Evolutionary conservation across 805 yeast genomes (phyloP).

Genomic region (Ogataea pilisensis): DNA sequence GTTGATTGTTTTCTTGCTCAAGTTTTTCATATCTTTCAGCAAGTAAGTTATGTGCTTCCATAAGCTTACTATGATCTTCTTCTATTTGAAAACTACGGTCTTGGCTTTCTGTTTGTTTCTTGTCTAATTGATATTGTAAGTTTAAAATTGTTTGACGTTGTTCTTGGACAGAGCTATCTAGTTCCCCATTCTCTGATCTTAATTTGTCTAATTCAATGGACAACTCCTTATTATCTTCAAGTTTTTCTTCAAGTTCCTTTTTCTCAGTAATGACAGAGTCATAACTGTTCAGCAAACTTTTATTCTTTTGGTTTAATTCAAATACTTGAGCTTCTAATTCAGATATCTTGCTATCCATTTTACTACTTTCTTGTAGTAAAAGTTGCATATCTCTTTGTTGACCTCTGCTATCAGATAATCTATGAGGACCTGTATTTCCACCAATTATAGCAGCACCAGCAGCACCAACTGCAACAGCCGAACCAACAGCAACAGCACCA

Average conservation of each 20-base stretch:
- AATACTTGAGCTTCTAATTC: slow-evolving; percentile 30
- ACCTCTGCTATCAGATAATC: slow-evolving; percentile 15
- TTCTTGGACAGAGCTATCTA: slow-evolving; percentile 5
- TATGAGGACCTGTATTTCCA: slow-evolving; percentile 1
- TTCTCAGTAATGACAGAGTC: slow-evolving; percentile 5
- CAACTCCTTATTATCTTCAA: slow-evolving; percentile 5
- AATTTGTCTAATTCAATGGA: slow-evolving; percentile 10
- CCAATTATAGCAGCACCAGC: background rate
- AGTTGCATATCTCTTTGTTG: slow-evolving; percentile 41
- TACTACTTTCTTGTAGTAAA: slow-evolving; percentile 43
- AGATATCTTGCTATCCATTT: slow-evolving; percentile 44
- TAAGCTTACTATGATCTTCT: background rate
- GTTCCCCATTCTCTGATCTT: slow-evolving; percentile 2
- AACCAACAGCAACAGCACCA: background rate
- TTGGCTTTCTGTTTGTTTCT: background rate
- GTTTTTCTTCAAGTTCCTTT: slow-evolving; percentile 1
- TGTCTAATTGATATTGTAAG: slow-evolving; percentile 10
- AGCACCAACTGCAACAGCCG: background rate
- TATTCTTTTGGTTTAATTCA: slow-evolving; percentile 10
- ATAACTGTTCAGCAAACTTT: background rate
- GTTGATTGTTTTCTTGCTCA: background rate
- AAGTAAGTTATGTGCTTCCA: background rate
- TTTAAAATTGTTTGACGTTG: slow-evolving; percentile 4
- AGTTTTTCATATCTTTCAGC: background rate
- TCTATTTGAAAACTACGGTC: no score